Percentiles rank a stretch among this genome's conserved stretches.
phyloP scores from a whole-genome alignment of 2,329 filamentous ascomycete genomes.

The Aspergillus clavatus region DNA sequence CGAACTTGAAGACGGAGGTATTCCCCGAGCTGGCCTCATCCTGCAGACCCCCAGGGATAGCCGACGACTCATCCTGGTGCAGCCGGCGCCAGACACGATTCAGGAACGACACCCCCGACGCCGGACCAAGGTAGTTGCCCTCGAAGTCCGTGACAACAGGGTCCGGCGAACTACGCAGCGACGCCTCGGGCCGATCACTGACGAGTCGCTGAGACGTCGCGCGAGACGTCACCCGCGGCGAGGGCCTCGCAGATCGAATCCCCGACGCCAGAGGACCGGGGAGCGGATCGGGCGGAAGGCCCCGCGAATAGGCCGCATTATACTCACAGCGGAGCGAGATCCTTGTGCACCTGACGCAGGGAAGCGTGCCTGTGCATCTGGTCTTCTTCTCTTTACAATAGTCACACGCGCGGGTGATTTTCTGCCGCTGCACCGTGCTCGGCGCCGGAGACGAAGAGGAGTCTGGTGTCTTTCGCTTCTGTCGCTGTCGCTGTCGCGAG shows the following conservation, averaged over 20 bases:
- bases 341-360: constrained; percentile 31
- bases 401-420: constrained; percentile 38
- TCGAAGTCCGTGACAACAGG: constrained; percentile 48
- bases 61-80: constrained; percentile 47
- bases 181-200: constrained; percentile 13
- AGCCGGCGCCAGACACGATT: constrained; percentile 64
- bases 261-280: constrained; percentile 17
- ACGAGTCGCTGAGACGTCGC: too few species aligned
- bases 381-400: constrained; percentile 38
- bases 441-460: constrained; percentile 15
- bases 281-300: constrained; percentile 32
- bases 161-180: constrained; percentile 41
- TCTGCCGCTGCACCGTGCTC: constrained; percentile 23
- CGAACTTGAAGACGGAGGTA: constrained; percentile 47
- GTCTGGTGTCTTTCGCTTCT: constrained; percentile 30
- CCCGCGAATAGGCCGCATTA: constrained; percentile 35
- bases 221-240: too few species aligned
- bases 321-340: constrained; percentile 32
- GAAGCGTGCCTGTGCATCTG: constrained; percentile 34
- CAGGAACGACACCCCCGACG: constrained; percentile 53
- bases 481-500: too few species aligned
- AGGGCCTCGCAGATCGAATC: constrained; percentile 8
- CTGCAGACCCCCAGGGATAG: constrained; percentile 25
- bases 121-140: constrained; percentile 53
- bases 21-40: constrained; percentile 32